phyloP scores from a whole-genome alignment of 306 rosid genomes.

The Vachellia collinsii region DNA sequence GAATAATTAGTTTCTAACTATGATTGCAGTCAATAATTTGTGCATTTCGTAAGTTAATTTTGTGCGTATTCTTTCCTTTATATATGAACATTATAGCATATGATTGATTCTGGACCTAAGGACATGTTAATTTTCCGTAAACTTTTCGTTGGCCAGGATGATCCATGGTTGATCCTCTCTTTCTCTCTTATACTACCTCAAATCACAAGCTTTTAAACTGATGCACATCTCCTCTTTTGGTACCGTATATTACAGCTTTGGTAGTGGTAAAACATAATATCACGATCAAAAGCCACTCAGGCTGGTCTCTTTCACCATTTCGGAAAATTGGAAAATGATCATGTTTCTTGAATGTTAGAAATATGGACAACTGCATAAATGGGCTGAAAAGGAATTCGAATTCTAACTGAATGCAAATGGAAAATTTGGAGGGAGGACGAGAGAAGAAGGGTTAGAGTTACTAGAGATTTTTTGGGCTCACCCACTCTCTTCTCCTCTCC shows the following conservation, averaged over 20 bases:
- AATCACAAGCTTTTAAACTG: slow-evolving; percentile 17
- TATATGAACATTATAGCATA: neutral
- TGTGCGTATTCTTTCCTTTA: neutral
- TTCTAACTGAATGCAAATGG: neutral
- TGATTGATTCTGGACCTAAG: neutral
- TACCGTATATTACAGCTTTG: slow-evolving; percentile 12
- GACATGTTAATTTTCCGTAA: neutral
- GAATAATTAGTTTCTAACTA: slow-evolving; percentile 8
- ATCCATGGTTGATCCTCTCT: neutral
- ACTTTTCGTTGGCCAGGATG: neutral
- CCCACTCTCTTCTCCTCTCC: neutral
- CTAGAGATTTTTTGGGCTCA: neutral
- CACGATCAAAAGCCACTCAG: slow-evolving; percentile 15
- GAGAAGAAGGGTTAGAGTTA: neutral
- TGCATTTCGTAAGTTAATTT: slow-evolving; percentile 8
- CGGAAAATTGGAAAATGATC: slow-evolving; percentile 8
- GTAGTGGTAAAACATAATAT: slow-evolving; percentile 13
- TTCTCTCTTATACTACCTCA: slow-evolving; percentile 5
- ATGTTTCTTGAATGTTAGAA: slow-evolving; percentile 29
- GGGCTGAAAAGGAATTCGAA: neutral
- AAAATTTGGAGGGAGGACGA: neutral
- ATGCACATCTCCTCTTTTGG: neutral
- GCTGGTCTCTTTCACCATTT: slow-evolving; percentile 9
- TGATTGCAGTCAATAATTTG: neutral
- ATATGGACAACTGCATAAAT: neutral